Evolutionary conservation across 2,329 filamentous ascomycete genomes (phyloP).

Genomic region (Colletotrichum magnum): DNA sequence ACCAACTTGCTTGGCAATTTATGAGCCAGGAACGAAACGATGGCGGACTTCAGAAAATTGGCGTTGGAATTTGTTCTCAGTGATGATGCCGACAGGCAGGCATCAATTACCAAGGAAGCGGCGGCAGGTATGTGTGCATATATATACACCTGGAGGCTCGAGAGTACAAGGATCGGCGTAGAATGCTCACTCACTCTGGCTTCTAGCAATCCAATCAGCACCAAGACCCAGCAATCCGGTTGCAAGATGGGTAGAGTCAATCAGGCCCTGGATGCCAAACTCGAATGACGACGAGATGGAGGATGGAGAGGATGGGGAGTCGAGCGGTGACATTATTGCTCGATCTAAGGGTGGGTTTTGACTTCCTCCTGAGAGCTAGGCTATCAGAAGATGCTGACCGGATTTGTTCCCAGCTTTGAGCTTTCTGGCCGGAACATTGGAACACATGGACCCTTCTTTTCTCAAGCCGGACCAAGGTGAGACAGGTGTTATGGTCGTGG

Average conservation of each 20-base stretch:
- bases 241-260: conserved; percentile 69
- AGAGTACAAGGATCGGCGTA: background rate
- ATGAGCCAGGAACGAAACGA: conserved; percentile 43
- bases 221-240: conserved; percentile 60
- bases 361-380: background rate
- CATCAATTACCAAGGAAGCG: conserved; percentile 59
- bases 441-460: conserved; percentile 59
- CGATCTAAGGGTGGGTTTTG: conserved; percentile 62
- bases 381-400: conserved; percentile 8
- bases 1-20: background rate
- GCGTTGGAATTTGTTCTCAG: conserved; percentile 69
- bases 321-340: conserved; percentile 65
- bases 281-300: conserved; percentile 52
- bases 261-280: conserved; percentile 68
- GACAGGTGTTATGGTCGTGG: background rate
- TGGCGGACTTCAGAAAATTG: conserved; percentile 67
- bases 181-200: conserved; percentile 38
- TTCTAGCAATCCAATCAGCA: conserved; percentile 60
- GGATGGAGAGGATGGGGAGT: conserved; percentile 56
- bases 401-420: conserved; percentile 59
- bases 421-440: conserved; percentile 69
- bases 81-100: conserved; percentile 60
- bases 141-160: background rate
- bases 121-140: conserved; percentile 53
- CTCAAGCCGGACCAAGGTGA: conserved; percentile 66